Conservation (phyloP, 768 basidiomycete genomes). For the Grammothele lineata region DNA sequence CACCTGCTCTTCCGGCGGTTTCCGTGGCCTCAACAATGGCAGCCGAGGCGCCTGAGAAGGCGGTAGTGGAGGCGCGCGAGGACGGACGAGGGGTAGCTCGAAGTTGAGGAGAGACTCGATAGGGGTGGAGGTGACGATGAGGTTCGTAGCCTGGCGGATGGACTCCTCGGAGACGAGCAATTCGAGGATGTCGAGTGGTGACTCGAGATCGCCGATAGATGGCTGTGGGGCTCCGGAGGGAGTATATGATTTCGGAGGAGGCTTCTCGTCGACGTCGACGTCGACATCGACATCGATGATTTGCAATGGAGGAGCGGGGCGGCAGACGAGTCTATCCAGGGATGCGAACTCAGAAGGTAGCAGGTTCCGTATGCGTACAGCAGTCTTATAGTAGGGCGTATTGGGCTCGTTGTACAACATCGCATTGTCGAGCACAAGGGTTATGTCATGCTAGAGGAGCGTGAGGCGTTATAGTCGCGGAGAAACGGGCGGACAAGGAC, state of each 20-base stretch:
- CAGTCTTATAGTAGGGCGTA: constrained; percentile 66
- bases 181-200: constrained; percentile 51
- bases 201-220: constrained; percentile 69
- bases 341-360: constrained; percentile 37
- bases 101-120: constrained; percentile 65
- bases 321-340: constrained; percentile 26
- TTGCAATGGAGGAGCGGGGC: background rate
- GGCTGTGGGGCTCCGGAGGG: constrained; percentile 3
- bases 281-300: background rate
- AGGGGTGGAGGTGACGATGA: constrained; percentile 54
- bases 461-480: too few species aligned
- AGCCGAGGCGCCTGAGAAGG: background rate
- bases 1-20: background rate
- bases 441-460: constrained; percentile 83
- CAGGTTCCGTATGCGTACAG: constrained; percentile 52
- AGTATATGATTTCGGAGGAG: background rate
- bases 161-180: constrained; percentile 50
- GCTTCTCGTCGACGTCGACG: background rate
- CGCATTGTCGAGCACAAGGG: constrained; percentile 83
- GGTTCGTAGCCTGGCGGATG: constrained; percentile 49
- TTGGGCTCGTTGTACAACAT: constrained; percentile 78
- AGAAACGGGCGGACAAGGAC: too few species aligned
- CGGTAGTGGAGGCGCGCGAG: constrained; percentile 46
- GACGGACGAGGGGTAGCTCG: constrained; percentile 59
- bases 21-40: background rate